These are phyloP conservation scores for Trichomonascaceae sp. DNA, from an alignment of 1,139 yeast species.

Conservation along the genomic window DNA sequence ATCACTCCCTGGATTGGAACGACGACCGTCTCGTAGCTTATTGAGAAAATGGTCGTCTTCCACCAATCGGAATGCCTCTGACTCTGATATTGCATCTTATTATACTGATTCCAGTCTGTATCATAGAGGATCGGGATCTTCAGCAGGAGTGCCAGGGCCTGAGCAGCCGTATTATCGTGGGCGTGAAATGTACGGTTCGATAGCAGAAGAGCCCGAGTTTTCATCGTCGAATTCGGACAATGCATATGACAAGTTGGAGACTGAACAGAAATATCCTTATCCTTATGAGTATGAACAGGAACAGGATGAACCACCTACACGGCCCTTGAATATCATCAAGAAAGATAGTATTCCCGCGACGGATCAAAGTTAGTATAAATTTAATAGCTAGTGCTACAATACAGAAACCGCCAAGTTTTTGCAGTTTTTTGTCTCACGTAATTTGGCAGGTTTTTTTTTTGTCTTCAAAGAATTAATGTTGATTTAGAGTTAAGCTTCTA, in stretches of 20 bases:
- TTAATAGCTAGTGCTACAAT: background rate
- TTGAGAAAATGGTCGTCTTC: background rate
- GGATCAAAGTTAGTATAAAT: background rate
- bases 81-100: background rate
- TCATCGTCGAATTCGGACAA: background rate
- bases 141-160: background rate
- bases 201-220: background rate
- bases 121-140: background rate
- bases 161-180: background rate
- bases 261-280: background rate
- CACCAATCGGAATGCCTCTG: background rate
- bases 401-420: background rate
- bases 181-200: background rate
- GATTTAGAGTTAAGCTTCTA: background rate
- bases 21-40: background rate
- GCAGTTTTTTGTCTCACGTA: background rate
- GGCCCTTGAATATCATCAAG: slow-evolving; percentile 1
- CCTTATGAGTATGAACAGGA: background rate
- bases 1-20: background rate
- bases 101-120: background rate
- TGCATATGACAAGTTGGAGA: background rate
- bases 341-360: background rate
- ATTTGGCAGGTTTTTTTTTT: too few species aligned
- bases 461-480: too few species aligned
- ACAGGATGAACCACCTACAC: background rate